Evolutionary conservation across 257 asterid genomes (phyloP), one percentile per base, ranked within the genome.

Genomic region (Solanum clarkiae): DNA sequence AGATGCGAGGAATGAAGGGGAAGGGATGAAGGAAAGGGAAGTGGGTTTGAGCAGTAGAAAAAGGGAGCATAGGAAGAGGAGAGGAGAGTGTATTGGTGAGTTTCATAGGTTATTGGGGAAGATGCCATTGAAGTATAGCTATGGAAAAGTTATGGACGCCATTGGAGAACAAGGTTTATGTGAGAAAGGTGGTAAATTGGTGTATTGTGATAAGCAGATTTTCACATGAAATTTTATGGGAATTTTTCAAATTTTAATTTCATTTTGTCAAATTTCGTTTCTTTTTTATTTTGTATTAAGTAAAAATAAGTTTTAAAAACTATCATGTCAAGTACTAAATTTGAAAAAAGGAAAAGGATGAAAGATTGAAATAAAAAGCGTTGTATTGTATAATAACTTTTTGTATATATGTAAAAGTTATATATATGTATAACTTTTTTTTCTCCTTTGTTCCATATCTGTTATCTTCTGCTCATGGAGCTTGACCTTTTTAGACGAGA

Each of bases 101-200:
- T 96, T 96, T 32, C 99, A 96, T 86, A 84, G 93, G 69, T 86
- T 92, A 53, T 82, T 91, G 86, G 95, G 94, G 82, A 90, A 83
- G 68, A 91, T 97, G 97, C 98, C 98, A 24, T 89, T 95, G 91
- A 90, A 88, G 88, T 95, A 94, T 81, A 92, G 95, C 80, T 93
- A 90, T 84, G 98, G 99, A 47, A 93, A 92, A 88, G 87, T 96
- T 82, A 95, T 93, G 85, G 86, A 90, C 70, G 91, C 90, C 68
- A 90, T 93, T 80, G 97, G 97, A 15, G 99, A 96, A 85, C 98
- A 95, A 84, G 97, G 98, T 20, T 56, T 96, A 79, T 96, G 99
- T 66, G 85, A 89, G 62, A 96, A 92, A 83, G 90, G 89, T 81
- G 98, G 97, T 80, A 93, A 92, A 79, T 77, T 91, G 59, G 90